These are phyloP conservation scores for Protomyces pachydermus DNA, from an alignment of 1,139 yeast genomes.

Conservation along the genomic window DNA sequence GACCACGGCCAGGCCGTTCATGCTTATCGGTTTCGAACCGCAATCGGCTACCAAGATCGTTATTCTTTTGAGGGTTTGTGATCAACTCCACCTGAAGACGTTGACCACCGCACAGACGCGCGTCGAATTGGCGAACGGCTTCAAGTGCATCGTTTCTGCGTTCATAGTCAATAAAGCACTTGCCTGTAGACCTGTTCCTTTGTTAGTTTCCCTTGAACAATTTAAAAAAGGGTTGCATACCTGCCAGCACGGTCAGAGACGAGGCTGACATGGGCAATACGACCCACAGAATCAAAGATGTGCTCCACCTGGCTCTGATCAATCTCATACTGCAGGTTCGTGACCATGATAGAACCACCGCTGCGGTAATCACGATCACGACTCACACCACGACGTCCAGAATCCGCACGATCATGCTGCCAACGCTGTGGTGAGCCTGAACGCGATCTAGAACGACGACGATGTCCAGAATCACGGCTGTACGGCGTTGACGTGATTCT, in stretches of 20 bases:
- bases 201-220: not conserved
- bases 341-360: not conserved
- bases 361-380: not conserved
- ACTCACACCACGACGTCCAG: not conserved
- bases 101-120: not conserved
- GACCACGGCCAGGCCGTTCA: not conserved
- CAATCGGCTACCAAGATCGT: not conserved
- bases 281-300: constrained; percentile 16
- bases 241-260: constrained; percentile 23
- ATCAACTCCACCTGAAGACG: not conserved
- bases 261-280: constrained; percentile 13
- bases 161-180: not conserved
- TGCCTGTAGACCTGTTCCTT: not conserved
- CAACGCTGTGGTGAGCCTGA: not conserved
- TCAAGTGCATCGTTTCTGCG: not conserved
- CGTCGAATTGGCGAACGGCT: not conserved
- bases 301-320: constrained; percentile 1
- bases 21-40: not conserved
- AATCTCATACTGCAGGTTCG: constrained; percentile 12
- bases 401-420: constrained; percentile 14
- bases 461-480: not conserved
- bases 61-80: not conserved
- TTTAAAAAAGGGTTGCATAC: not conserved
- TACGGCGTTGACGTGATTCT: not conserved
- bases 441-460: constrained; percentile 3